Percentiles rank a stretch among this genome's conserved stretches.
Conservation (phyloP, 1,139 yeast genomes). For the Kodamaea derodonti region DNA sequence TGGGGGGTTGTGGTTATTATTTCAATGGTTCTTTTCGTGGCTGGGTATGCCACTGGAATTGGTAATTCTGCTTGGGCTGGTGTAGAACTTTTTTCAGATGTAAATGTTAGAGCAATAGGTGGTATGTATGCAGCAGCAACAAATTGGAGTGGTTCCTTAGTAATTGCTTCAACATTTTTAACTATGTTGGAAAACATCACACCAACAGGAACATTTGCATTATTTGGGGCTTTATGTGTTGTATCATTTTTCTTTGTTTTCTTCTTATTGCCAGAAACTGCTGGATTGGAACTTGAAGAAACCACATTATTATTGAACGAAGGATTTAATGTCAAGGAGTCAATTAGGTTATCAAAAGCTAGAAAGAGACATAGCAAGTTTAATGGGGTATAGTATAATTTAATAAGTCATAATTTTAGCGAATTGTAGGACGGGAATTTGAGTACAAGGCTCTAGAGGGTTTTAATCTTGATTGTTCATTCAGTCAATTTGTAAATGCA, state of each 20-base stretch:
- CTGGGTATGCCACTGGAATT: constrained; percentile 87
- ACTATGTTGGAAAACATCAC: constrained; percentile 92
- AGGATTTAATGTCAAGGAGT: constrained; percentile 81
- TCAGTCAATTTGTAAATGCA: constrained; percentile 91
- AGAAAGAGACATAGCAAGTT: constrained; percentile 24
- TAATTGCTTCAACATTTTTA: constrained; percentile 85
- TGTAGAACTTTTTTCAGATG: constrained; percentile 88
- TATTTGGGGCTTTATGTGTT: constrained; percentile 79
- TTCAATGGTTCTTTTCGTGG: constrained; percentile 82
- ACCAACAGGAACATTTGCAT: constrained; percentile 90
- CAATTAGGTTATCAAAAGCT: constrained; percentile 57
- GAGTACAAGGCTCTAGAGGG: too few species aligned
- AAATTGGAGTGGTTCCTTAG: constrained; percentile 93
- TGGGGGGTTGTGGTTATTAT: constrained; percentile 88
- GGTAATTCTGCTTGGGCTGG: constrained; percentile 99
- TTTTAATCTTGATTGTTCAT: constrained; percentile 91
- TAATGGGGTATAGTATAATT: too few species aligned
- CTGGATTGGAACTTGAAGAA: constrained; percentile 88
- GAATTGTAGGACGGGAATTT: too few species aligned
- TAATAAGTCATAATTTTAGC: too few species aligned
- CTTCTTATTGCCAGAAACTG: constrained; percentile 88
- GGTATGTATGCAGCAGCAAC: constrained; percentile 89
- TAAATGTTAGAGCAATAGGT: constrained; percentile 85
- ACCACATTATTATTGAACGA: constrained; percentile 73
- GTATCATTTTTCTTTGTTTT: constrained; percentile 68